Evolutionary conservation across 768 basidiomycete species (phyloP).

Genomic region (Postia placenta): DNA sequence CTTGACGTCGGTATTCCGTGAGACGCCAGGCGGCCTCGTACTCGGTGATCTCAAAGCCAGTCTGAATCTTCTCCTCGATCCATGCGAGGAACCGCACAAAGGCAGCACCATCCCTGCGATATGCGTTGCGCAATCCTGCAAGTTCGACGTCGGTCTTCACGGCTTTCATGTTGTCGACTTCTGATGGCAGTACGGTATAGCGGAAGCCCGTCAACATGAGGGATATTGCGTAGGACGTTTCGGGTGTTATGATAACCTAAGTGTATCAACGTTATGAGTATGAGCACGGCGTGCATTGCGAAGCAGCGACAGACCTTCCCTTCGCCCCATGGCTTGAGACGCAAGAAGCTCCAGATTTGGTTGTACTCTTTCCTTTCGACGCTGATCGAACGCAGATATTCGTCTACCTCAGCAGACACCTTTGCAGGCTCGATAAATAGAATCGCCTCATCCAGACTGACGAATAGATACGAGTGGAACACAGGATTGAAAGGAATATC

Average conservation of each 20-base stretch:
- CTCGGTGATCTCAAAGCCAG: constrained; percentile 82
- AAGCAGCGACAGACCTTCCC: constrained; percentile 52
- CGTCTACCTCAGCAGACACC: constrained; percentile 48
- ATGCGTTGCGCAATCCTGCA: constrained; percentile 76
- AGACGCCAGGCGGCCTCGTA: constrained; percentile 87
- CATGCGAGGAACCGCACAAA: constrained; percentile 85
- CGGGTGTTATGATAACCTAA: constrained; percentile 61
- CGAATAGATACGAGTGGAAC: constrained; percentile 81
- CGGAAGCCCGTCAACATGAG: constrained; percentile 81
- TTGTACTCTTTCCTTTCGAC: constrained; percentile 65
- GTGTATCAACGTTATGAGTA: no score
- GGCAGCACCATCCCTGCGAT: constrained; percentile 85
- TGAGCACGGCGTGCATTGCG: constrained; percentile 12
- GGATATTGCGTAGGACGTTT: constrained; percentile 79
- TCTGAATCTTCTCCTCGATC: constrained; percentile 74
- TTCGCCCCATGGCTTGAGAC: constrained; percentile 68
- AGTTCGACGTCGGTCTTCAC: constrained; percentile 88
- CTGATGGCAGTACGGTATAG: constrained; percentile 66
- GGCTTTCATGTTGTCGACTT: constrained; percentile 72
- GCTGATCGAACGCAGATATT: constrained; percentile 50
- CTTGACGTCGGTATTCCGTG: constrained; percentile 65
- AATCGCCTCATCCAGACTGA: constrained; percentile 54
- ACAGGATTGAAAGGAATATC: constrained; percentile 92
- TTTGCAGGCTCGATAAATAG: constrained; percentile 75
- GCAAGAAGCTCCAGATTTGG: constrained; percentile 73